Percentiles rank a stretch among this genome's conserved stretches.
These are phyloP conservation scores for Ilex aquifolium DNA, from an alignment of 257 asterid species.

Conservation along the genomic window DNA sequence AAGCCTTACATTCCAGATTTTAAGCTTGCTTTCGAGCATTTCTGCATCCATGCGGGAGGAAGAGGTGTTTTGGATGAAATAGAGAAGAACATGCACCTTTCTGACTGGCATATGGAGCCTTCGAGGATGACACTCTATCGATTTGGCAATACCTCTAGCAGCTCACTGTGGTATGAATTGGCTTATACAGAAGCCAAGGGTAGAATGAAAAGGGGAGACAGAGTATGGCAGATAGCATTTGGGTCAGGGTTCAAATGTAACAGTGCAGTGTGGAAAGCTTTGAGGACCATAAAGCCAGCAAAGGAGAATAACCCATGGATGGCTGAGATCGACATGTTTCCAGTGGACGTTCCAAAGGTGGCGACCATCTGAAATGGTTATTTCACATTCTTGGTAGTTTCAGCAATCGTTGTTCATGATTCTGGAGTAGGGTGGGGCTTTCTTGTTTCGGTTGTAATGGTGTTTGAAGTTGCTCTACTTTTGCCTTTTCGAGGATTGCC, in stretches of 20 bases:
- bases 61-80: conserved; percentile 40
- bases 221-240: conserved; percentile 41
- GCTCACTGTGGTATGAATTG: conserved; percentile 39
- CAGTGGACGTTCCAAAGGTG: conserved; percentile 33
- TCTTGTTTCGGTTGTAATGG: too few relatives aligned
- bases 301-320: conserved; percentile 32
- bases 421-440: too few relatives aligned
- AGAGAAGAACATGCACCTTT: conserved; percentile 34
- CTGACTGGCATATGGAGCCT: conserved; percentile 37
- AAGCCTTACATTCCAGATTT: conserved; percentile 37
- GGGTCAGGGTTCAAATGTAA: conserved; percentile 43
- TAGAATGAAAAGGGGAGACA: conserved; percentile 33
- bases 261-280: conserved; percentile 41
- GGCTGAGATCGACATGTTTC: conserved; percentile 30
- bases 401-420: not conserved
- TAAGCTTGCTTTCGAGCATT: conserved; percentile 38
- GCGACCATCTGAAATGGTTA: conserved; percentile 14
- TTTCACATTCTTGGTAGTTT: too few relatives aligned
- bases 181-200: conserved; percentile 41
- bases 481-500: not conserved
- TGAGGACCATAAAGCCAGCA: conserved; percentile 25
- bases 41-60: conserved; percentile 46
- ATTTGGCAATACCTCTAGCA: conserved; percentile 41
- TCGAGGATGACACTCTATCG: conserved; percentile 40
- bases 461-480: too few relatives aligned